Evolutionary conservation across 1,284 basidiomycete species (phyloP), one percentile per base, ranked within the genome.

Genomic region (Sanghuangporus baumii): DNA sequence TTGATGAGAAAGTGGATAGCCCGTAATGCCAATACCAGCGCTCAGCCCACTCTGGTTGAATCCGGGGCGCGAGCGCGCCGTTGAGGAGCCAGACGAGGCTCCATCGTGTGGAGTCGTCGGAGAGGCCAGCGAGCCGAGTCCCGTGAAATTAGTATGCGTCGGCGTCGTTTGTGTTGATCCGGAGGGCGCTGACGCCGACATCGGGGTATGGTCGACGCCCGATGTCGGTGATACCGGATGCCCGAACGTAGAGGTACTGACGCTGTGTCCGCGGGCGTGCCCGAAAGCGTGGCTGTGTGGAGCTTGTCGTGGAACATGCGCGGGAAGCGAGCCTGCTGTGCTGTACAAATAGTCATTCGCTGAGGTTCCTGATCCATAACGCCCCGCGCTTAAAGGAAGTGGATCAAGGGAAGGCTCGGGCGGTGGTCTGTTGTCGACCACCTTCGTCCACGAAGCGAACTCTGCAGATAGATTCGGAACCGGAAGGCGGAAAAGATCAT

Each of bases 401-500:
- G 67, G 68, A 23, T 67, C 66, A 20, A 65, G 66, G 34, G 67
- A 68, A 11, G 69, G 68, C 34, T 67, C 63, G 59, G 67, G 67
- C 65, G 71, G 69, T 63, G 67, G 66, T 65, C 75, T 60, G 47
- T 57, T 56, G 71, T 79, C 48, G 55, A 64, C 48, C 12, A 55
- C 80, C 74, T 77, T 81, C 72, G 82, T 81, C 70, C 81, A 81
- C 48, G 78, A 80, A 65, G 83, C 66, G 63, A 89, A 75, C 68
- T 84, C 79, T 62, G 82, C 86, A 40, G 81, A 79, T n/a, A 87
- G 85, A 23, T 31, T 31, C 16, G 55, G 73, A 48, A 77, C 76
- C 69, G 75, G 75, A 66, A 74, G 73, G 71, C 85, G 81, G 67
- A 86, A 82, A 66, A 91, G 75, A 66, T 87, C 82, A 72, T 89